Evolutionary conservation across 176 grass and related monocot species (phyloP).

Genomic region (Phyllostachys edulis): DNA sequence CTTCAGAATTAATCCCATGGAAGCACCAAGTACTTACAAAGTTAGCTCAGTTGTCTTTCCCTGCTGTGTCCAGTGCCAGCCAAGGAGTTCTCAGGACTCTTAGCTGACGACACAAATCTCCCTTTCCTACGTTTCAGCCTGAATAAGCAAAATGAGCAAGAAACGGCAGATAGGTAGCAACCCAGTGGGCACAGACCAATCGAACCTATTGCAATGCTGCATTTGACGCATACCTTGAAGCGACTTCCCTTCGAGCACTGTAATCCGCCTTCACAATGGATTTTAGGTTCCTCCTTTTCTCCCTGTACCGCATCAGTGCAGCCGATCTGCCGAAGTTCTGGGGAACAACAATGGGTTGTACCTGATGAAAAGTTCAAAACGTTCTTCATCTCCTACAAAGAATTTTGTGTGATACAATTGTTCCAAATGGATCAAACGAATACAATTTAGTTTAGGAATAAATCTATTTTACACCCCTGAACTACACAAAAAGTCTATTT

Average conservation of each 20-base stretch:
- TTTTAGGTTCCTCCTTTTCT: constrained; percentile 39
- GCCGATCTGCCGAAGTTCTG: constrained; percentile 34
- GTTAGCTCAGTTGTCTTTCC: no score
- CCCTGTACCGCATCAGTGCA: constrained; percentile 32
- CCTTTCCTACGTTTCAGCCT: no score
- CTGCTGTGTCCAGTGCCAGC: no score
- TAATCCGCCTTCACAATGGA: constrained; percentile 40
- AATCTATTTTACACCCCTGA: no score
- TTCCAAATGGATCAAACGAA: not conserved
- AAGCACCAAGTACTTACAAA: no score
- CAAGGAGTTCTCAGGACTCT: no score
- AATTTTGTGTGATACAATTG: not conserved
- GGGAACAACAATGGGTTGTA: constrained; percentile 8
- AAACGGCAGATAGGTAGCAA: no score
- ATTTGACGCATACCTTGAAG: constrained; percentile 8
- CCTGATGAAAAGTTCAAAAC: constrained; percentile 21
- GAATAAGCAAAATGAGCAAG: no score
- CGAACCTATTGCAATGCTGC: not conserved
- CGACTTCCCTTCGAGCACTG: constrained; percentile 38
- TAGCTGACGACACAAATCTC: no score
- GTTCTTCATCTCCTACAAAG: not conserved
- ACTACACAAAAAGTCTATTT: no score
- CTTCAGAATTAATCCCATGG: no score
- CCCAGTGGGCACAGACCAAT: not conserved
- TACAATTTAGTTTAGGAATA: no score